Evolutionary conservation across 2,329 filamentous ascomycete genomes (phyloP), one percentile per base, ranked within the genome.

Genomic region (Colletotrichum falcatum): DNA sequence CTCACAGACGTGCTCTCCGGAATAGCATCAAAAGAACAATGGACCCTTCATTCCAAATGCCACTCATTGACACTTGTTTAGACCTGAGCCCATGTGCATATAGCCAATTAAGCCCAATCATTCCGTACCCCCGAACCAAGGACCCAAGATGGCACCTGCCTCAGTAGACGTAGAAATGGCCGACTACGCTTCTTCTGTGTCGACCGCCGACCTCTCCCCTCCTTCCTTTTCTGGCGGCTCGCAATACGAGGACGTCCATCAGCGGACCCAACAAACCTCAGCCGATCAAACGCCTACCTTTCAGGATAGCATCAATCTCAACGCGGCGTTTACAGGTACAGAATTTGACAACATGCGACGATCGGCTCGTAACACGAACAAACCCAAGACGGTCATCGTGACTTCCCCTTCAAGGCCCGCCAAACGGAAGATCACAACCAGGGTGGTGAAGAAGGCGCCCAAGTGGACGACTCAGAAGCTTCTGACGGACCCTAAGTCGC

Each of bases 401-500:
- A 53, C 44, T 23, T 62, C 63, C 8, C 58, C 67, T 6, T 28
- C 49, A 18, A 61, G 37, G 11, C 58, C 58, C 14, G n/a, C 63
- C 18, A 71, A 72, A 44, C 37, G 44, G 33, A 72, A 71, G 51
- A 55, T 58, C 30, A 54, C 65, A 26, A 56, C 75, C 12, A 78
- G 72, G 42, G 75, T 74, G 26, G n/a, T 68, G 3, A 77, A 75
- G 64, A 82, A 78, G 67, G 26, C 30, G 16, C 75, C 77, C 0
- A 81, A 78, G 73, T 83, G 81, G 81, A 76, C 77, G 30, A 72
- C 77, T 4, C 78, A 81, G 18, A 79, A 75, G 20, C 77, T 83
- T 28, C 73, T 83, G 23, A 79, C 76, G 12, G 77, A 82, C 55
- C 71, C 77, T 1, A 82, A 79, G 35, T 83, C 82, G 2, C 81